Conservation (phyloP, 1,284 basidiomycete genomes). For the Boletellus deceptivus region DNA sequence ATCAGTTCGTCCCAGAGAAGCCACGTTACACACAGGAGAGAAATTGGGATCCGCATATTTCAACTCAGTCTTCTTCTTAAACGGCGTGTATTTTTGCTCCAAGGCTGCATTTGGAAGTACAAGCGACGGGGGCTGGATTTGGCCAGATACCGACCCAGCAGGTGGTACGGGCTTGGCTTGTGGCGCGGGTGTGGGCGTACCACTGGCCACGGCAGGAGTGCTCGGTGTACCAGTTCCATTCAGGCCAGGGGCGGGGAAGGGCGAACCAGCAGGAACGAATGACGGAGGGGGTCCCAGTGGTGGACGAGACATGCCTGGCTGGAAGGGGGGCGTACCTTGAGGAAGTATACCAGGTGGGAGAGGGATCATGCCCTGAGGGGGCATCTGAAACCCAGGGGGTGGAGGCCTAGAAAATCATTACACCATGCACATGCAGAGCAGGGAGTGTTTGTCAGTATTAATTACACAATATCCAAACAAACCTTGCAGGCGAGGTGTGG, state of each 20-base stretch:
- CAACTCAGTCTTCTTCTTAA: conserved; percentile 76
- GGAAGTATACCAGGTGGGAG: conserved; percentile 38
- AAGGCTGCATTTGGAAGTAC: conserved; percentile 56
- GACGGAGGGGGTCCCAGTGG: conserved; percentile 40
- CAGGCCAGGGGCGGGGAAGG: conserved; percentile 16
- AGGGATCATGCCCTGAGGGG: conserved; percentile 37
- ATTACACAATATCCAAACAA: conserved; percentile 15
- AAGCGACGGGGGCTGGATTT: conserved; percentile 36
- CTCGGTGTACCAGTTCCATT: conserved; percentile 20
- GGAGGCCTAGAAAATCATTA: conserved; percentile 35
- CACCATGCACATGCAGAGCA: conserved; percentile 10
- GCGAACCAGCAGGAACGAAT: conserved; percentile 35
- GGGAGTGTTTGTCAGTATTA: conserved; percentile 19
- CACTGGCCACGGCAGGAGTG: conserved; percentile 17
- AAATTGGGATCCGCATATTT: conserved; percentile 78
- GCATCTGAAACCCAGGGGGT: conserved; percentile 44
- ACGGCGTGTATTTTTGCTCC: conserved; percentile 63
- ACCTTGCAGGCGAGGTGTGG: conserved; percentile 24
- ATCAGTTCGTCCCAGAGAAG: neutral
- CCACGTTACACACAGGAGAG: conserved; percentile 53
- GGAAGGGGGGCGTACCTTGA: conserved; percentile 38
- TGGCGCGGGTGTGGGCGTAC: conserved; percentile 20
- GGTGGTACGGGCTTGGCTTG: conserved; percentile 21
- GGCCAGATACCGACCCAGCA: conserved; percentile 17
- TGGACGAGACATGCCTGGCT: conserved; percentile 37